Evolutionary conservation across 345 rosid species (phyloP).

Genomic region (Jatropha curcas): DNA sequence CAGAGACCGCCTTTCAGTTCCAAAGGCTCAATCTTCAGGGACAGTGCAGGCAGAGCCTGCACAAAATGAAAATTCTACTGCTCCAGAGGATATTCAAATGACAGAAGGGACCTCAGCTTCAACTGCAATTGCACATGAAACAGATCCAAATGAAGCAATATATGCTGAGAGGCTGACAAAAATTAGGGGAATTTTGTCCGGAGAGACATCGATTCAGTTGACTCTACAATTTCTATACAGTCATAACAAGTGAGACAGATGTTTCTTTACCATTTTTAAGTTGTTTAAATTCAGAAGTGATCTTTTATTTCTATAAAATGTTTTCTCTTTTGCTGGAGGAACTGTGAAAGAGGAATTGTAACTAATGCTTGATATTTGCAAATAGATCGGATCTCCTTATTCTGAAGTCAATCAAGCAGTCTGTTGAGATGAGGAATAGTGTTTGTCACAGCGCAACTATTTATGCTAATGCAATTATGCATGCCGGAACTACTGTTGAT

Average conservation of each 20-base stretch:
- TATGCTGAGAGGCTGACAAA: constrained; percentile 87
- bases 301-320: neutral
- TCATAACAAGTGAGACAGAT: constrained; percentile 74
- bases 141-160: constrained; percentile 59
- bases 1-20: constrained; percentile 72
- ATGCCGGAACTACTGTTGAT: constrained; percentile 99
- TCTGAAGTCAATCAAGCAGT: constrained; percentile 93
- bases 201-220: constrained; percentile 92
- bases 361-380: constrained; percentile 20
- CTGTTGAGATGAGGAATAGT: constrained; percentile 97
- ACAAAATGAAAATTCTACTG: constrained; percentile 55
- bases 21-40: constrained; percentile 59
- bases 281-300: neutral
- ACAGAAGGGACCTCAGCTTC: constrained; percentile 64
- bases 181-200: constrained; percentile 86
- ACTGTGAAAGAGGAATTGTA: neutral
- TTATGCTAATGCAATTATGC: constrained; percentile 98
- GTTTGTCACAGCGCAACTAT: constrained; percentile 99
- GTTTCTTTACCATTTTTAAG: constrained; percentile 2
- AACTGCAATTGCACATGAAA: constrained; percentile 36
- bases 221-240: constrained; percentile 90
- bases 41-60: constrained; percentile 49
- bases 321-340: neutral
- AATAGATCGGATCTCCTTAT: constrained; percentile 93
- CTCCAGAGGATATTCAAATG: constrained; percentile 77